phyloP scores from a whole-genome alignment of 2,329 filamentous ascomycete genomes.

The Diaporthe sp. region DNA sequence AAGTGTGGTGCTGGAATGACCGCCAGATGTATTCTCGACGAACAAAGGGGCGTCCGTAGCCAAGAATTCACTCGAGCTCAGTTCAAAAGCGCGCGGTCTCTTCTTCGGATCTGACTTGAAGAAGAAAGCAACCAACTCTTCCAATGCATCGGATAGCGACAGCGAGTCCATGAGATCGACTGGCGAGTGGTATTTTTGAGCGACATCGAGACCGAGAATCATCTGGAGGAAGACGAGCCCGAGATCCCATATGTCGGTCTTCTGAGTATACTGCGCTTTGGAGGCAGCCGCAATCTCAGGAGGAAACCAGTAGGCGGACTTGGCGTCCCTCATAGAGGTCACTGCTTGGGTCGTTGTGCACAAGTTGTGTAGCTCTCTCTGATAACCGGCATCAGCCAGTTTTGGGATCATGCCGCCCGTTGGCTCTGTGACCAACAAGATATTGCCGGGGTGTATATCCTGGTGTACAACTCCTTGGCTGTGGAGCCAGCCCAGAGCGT shows the following conservation, averaged over 20 bases:
- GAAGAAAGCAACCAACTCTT: conserved; percentile 85
- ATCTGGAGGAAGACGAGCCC: conserved; percentile 94
- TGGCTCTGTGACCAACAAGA: conserved; percentile 80
- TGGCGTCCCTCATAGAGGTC: conserved; percentile 71
- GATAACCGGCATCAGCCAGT: conserved; percentile 80
- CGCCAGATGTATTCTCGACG: conserved; percentile 58
- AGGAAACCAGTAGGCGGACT: conserved; percentile 86
- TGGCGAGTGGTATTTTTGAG: conserved; percentile 84
- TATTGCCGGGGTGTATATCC: conserved; percentile 83
- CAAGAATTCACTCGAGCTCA: conserved; percentile 75
- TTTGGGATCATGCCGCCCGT: conserved; percentile 81
- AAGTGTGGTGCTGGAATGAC: conserved; percentile 49
- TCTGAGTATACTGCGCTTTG: conserved; percentile 76
- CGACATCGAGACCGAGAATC: conserved; percentile 86
- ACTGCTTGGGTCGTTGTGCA: conserved; percentile 66
- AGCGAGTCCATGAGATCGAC: conserved; percentile 79
- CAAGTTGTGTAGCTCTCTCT: conserved; percentile 76
- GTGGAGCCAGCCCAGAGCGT: conserved; percentile 90
- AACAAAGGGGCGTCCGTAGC: conserved; percentile 75
- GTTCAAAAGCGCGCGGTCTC: conserved; percentile 84
- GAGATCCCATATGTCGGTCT: conserved; percentile 96
- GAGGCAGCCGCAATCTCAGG: conserved; percentile 79
- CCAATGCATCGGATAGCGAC: conserved; percentile 79
- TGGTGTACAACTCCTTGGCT: conserved; percentile 87
- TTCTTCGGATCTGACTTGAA: conserved; percentile 90